Evolutionary conservation across 352 stramenopile species (phyloP).

Genomic region (Aphanomyces stellatus): DNA sequence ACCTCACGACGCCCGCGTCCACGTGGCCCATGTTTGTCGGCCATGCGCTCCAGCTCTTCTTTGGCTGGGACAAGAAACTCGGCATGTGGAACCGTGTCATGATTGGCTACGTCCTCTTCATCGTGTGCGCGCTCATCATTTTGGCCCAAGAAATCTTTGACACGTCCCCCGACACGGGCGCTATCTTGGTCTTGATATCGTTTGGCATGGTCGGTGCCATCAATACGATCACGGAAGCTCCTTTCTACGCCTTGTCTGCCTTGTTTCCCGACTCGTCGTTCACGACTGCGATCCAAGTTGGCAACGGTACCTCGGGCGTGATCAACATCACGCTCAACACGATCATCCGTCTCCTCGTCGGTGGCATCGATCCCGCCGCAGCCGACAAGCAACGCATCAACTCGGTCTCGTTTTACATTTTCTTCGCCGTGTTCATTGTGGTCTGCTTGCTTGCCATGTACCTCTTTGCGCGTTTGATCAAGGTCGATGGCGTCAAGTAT

Average conservation of each 20-base stretch:
- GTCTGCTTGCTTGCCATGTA: slow-evolving; percentile 38
- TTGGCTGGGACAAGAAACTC: slow-evolving; percentile 53
- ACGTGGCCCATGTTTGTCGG: slow-evolving; percentile 58
- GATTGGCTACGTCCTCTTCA: slow-evolving; percentile 44
- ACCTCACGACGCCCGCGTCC: slow-evolving; percentile 50
- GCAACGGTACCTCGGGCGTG: slow-evolving; percentile 39
- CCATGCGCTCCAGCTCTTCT: slow-evolving; percentile 43
- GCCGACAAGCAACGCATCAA: slow-evolving; percentile 24
- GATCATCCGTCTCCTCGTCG: slow-evolving; percentile 41
- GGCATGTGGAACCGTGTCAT: slow-evolving; percentile 35
- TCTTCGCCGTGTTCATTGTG: slow-evolving; percentile 47
- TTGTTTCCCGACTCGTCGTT: slow-evolving; percentile 54
- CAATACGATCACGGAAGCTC: slow-evolving; percentile 49
- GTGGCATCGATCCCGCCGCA: slow-evolving; percentile 35
- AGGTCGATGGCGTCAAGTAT: slow-evolving; percentile 38
- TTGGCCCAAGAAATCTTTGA: slow-evolving; percentile 31
- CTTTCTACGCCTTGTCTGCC: slow-evolving; percentile 48
- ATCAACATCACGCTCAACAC: slow-evolving; percentile 52
- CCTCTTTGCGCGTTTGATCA: slow-evolving; percentile 33
- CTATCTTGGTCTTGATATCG: slow-evolving; percentile 42
- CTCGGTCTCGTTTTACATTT: slow-evolving; percentile 43
- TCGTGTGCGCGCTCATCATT: slow-evolving; percentile 51
- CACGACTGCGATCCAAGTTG: slow-evolving; percentile 55
- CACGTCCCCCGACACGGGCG: slow-evolving; percentile 26
- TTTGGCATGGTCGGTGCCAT: slow-evolving; percentile 40